Evolutionary conservation across 1,139 yeast species (phyloP).

Genomic region (Yamadazyma jaroonii): DNA sequence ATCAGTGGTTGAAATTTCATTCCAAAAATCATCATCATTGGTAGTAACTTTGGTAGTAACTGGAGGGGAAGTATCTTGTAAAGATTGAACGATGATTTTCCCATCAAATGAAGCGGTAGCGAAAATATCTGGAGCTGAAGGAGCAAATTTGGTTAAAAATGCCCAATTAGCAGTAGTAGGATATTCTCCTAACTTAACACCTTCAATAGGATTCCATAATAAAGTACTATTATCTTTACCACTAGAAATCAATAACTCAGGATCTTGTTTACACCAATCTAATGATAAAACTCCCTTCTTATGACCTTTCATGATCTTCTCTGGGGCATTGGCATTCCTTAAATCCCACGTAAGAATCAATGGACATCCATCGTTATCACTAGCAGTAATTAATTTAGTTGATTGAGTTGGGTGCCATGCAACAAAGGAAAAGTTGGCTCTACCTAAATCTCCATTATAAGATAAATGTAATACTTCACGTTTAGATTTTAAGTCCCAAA

Average conservation of each 20-base stretch:
- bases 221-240: slow-evolving; percentile 89
- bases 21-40: slow-evolving; percentile 82
- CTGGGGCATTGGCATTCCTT: slow-evolving; percentile 89
- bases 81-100: slow-evolving; percentile 74
- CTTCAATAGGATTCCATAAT: slow-evolving; percentile 85
- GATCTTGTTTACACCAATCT: slow-evolving; percentile 92
- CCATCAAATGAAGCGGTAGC: slow-evolving; percentile 95
- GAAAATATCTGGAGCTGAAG: slow-evolving; percentile 82
- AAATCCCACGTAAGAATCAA: slow-evolving; percentile 90
- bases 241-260: slow-evolving; percentile 73
- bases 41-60: slow-evolving; percentile 42
- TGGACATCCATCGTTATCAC: slow-evolving; percentile 79
- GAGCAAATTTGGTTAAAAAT: slow-evolving; percentile 84
- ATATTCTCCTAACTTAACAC: slow-evolving; percentile 74
- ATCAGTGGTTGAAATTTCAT: slow-evolving; percentile 66
- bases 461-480: slow-evolving; percentile 85
- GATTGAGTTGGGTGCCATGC: slow-evolving; percentile 87
- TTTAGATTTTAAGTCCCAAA: slow-evolving; percentile 90
- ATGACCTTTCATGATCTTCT: slow-evolving; percentile 72
- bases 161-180: slow-evolving; percentile 96
- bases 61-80: slow-evolving; percentile 77
- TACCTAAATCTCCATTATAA: slow-evolving; percentile 53
- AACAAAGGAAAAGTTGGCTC: slow-evolving; percentile 65
- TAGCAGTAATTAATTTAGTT: slow-evolving; percentile 84
- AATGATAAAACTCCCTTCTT: slow-evolving; percentile 83